phyloP scores from a whole-genome alignment of 768 basidiomycete genomes.

The Sarcomyxa edulis region DNA sequence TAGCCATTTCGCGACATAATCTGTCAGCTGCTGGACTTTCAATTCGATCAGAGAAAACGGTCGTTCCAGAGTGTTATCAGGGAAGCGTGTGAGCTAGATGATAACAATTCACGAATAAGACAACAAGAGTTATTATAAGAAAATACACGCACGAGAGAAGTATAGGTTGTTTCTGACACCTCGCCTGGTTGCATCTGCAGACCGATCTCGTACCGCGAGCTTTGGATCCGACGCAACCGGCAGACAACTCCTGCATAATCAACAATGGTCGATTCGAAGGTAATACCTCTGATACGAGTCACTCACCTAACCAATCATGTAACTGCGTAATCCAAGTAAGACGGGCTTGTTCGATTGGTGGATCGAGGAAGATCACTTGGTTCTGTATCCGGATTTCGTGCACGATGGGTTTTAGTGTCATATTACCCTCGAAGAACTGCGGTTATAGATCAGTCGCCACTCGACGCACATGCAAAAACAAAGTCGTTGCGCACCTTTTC shows the following conservation, averaged over 20 bases:
- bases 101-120: neutral
- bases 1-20: constrained; percentile 96
- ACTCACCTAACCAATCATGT: constrained; percentile 81
- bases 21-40: constrained; percentile 82
- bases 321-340: constrained; percentile 85
- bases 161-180: constrained; percentile 71
- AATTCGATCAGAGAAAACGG: constrained; percentile 84
- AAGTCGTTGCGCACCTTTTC: constrained; percentile 54
- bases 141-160: constrained; percentile 60
- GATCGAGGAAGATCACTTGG: constrained; percentile 97
- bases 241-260: constrained; percentile 72
- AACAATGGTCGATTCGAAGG: neutral
- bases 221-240: constrained; percentile 80
- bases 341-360: constrained; percentile 92
- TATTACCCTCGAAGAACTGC: constrained; percentile 66
- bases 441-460: constrained; percentile 2
- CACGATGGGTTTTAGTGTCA: constrained; percentile 79
- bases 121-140: neutral
- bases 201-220: constrained; percentile 95
- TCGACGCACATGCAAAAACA: neutral
- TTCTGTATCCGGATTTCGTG: constrained; percentile 98
- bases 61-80: constrained; percentile 66
- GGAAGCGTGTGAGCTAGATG: constrained; percentile 65
- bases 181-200: constrained; percentile 77
- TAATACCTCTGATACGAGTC: neutral